Evolutionary conservation across 2,329 filamentous ascomycete species (phyloP).

Genomic region (Fusarium illudens): DNA sequence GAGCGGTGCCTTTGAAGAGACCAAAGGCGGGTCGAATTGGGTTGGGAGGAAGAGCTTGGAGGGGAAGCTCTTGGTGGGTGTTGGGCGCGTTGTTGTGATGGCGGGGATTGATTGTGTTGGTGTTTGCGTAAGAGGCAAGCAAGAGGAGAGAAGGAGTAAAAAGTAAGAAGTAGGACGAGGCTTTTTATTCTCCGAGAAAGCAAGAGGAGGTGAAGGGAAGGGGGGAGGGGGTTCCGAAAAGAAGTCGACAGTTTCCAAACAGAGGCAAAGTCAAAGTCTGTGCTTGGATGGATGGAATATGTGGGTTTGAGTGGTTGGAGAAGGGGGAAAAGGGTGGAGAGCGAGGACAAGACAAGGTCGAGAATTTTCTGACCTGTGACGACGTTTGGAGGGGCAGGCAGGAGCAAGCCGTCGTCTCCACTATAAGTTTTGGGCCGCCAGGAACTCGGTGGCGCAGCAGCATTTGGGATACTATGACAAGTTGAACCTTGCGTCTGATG

Average conservation of each 20-base stretch:
- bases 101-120: not conserved
- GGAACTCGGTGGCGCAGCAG: constrained; percentile 20
- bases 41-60: not conserved
- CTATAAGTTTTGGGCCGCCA: not conserved
- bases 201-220: not conserved
- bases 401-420: not conserved
- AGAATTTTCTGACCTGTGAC: constrained; percentile 41
- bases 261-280: constrained; percentile 13
- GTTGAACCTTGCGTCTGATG: not conserved
- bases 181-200: constrained; percentile 30
- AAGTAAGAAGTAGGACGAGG: constrained; percentile 5
- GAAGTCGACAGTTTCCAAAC: constrained; percentile 14
- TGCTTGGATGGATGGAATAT: constrained; percentile 12
- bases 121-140: not conserved
- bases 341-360: not conserved
- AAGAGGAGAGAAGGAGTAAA: not conserved
- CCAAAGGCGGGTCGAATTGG: constrained; percentile 64
- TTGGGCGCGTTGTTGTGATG: not conserved
- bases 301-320: constrained; percentile 23
- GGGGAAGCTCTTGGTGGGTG: constrained; percentile 1
- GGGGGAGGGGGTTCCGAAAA: not conserved
- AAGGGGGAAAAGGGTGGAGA: constrained; percentile 24
- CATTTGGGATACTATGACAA: not conserved
- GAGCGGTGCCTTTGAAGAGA: constrained; percentile 69
- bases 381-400: constrained; percentile 29